Evolutionary conservation across 73 alveolate species (phyloP), one percentile per base, ranked within the genome.

Genomic region (Blepharisma japonicum): DNA sequence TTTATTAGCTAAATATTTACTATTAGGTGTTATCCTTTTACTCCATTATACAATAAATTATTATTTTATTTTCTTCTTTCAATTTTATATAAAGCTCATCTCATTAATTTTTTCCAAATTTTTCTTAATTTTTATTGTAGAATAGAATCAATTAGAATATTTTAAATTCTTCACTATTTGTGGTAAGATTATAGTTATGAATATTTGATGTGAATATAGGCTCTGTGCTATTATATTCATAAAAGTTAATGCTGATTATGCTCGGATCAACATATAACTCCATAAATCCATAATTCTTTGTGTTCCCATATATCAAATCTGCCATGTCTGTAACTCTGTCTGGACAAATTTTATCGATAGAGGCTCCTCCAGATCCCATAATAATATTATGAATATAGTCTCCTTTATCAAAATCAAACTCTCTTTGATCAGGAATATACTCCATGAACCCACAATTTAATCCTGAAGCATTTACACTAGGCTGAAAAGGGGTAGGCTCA

Each of bases 241-340:
- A 32, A 32, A 32, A 61, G 48, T 61, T 9, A 9, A 61, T 61
- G 11, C 23, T n/a, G 14, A 61, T 61, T 18, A 20, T 14, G 2
- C 47, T 25, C 5, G 38, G 74, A 25, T 61, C 74, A 0, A 61
- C 11, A 25, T 61, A 61, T 14, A 61, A 2, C 47, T 61, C 74
- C 18, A 11, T 61, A 25, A 61, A 61, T 2, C 74, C 74, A 25
- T 61, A 61, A 18, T 25, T 14, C 14, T 39, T 61, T 25, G 50
- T 20, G 39, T n/a, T 25, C 42, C 42, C 42, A 25, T 18, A 61
- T 25, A 61, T 20, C 39, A 61, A 25, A 61, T 61, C 74, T 8
- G 74, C 74, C 74, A 61, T 61, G 2, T 11, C 18, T 18, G 74
- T 61, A 1, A 61, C 74, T 14, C 47, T 61, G 39, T 61, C 74